These are phyloP conservation scores for Suaeda aralocaspica DNA, from an alignment of 148 eudicot species.

Conservation along the genomic window DNA sequence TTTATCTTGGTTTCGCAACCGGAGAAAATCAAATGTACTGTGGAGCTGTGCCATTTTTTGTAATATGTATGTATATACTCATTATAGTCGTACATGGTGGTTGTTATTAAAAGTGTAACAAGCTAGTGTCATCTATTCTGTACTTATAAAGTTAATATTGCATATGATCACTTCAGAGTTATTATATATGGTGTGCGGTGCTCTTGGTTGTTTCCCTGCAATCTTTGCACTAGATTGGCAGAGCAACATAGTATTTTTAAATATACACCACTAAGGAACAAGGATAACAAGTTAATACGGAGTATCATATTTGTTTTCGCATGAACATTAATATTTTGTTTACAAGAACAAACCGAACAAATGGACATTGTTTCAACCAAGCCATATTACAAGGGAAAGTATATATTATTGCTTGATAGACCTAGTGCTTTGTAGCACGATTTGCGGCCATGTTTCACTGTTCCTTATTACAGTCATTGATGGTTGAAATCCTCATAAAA, in stretches of 20 bases:
- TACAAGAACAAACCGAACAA: neutral
- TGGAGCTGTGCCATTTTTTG: conserved; percentile 19
- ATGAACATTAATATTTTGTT: too few relatives aligned
- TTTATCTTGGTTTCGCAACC: conserved; percentile 15
- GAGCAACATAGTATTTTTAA: neutral
- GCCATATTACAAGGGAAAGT: too few relatives aligned
- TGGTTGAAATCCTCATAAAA: neutral
- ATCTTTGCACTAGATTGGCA: neutral
- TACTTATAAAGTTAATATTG: conserved; percentile 3
- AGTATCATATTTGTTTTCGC: too few relatives aligned
- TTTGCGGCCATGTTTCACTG: conserved; percentile 15
- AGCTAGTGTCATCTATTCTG: neutral
- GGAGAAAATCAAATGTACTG: conserved; percentile 3
- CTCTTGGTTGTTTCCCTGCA: neutral
- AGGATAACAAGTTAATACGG: too few relatives aligned
- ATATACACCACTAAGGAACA: too few relatives aligned
- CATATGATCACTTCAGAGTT: neutral
- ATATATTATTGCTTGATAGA: neutral
- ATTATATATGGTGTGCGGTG: neutral
- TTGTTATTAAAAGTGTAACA: neutral
- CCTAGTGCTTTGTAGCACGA: conserved; percentile 23
- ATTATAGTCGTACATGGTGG: conserved; percentile 15
- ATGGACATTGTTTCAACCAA: neutral
- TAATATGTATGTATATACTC: conserved; percentile 20
- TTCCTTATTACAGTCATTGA: neutral